A percentile compares a stretch with the other conserved stretches of the same genome.
Conservation (phyloP, 2,329 filamentous ascomycete genomes). For the Botrytis cinerea region DNA sequence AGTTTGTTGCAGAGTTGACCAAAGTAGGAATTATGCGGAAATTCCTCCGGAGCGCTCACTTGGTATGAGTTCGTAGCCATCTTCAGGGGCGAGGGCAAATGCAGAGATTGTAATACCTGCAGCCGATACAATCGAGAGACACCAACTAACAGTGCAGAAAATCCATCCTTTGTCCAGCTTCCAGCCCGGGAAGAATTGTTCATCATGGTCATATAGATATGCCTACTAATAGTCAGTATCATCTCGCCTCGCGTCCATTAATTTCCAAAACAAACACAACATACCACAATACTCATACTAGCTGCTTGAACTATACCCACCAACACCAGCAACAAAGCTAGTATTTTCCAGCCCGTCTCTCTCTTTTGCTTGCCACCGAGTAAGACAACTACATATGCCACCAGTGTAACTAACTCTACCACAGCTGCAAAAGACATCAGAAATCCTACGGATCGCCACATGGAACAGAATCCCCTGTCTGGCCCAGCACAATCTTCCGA, state of each 20-base stretch:
- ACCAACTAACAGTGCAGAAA: constrained; percentile 61
- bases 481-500: constrained; percentile 59
- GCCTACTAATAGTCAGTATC: constrained; percentile 54
- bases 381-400: constrained; percentile 76
- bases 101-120: constrained; percentile 66
- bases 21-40: neutral
- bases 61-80: constrained; percentile 80
- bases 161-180: constrained; percentile 77
- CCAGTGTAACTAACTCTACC: constrained; percentile 77
- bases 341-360: constrained; percentile 78
- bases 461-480: constrained; percentile 78
- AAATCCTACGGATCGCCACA: constrained; percentile 84
- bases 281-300: constrained; percentile 81
- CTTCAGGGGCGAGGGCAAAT: constrained; percentile 72
- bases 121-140: constrained; percentile 54
- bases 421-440: constrained; percentile 82
- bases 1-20: neutral
- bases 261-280: constrained; percentile 43
- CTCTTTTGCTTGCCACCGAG: constrained; percentile 77
- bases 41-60: constrained; percentile 35
- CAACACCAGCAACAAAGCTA: constrained; percentile 64
- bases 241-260: neutral
- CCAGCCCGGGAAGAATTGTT: constrained; percentile 83
- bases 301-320: constrained; percentile 70
- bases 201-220: constrained; percentile 80